Conservation (phyloP, 495 filamentous ascomycete species). For the Hyaloscypha finlandica region DNA sequence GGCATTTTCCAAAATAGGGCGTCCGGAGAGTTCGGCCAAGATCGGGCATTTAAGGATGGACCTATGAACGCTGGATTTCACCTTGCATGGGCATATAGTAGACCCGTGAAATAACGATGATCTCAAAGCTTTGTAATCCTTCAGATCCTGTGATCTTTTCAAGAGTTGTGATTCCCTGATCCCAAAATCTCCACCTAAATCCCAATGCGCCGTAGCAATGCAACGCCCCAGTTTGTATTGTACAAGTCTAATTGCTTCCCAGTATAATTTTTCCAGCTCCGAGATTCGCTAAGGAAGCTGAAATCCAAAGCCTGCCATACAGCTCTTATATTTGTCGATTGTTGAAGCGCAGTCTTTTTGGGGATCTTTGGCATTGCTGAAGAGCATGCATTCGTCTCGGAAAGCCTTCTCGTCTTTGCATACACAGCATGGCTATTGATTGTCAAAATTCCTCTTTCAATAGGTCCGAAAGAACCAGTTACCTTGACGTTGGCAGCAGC, state of each 20-base stretch:
- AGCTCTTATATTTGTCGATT: slow-evolving; percentile 83
- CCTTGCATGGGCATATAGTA: background rate
- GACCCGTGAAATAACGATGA: background rate
- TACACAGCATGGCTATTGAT: slow-evolving; percentile 84
- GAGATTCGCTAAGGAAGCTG: slow-evolving; percentile 47
- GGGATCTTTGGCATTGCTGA: slow-evolving; percentile 77
- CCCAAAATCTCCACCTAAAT: slow-evolving; percentile 15
- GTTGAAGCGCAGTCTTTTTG: slow-evolving; percentile 75
- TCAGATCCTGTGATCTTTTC: slow-evolving; percentile 3
- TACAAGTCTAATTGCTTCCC: slow-evolving; percentile 11
- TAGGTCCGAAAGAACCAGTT: background rate
- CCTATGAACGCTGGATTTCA: background rate
- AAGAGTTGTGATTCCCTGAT: slow-evolving; percentile 28
- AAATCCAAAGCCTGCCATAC: slow-evolving; percentile 95
- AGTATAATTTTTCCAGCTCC: background rate
- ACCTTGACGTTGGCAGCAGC: slow-evolving; percentile 29
- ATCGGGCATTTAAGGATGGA: background rate
- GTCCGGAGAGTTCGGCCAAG: background rate
- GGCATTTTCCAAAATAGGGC: background rate
- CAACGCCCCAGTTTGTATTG: slow-evolving; percentile 12
- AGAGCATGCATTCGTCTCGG: slow-evolving; percentile 99
- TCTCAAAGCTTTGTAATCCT: background rate
- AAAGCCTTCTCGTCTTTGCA: slow-evolving; percentile 92
- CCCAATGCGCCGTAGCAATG: slow-evolving; percentile 30
- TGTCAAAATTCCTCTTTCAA: background rate